phyloP scores from a whole-genome alignment of 169 alveolate genomes.

The Cryptosporidium xiaoi region DNA sequence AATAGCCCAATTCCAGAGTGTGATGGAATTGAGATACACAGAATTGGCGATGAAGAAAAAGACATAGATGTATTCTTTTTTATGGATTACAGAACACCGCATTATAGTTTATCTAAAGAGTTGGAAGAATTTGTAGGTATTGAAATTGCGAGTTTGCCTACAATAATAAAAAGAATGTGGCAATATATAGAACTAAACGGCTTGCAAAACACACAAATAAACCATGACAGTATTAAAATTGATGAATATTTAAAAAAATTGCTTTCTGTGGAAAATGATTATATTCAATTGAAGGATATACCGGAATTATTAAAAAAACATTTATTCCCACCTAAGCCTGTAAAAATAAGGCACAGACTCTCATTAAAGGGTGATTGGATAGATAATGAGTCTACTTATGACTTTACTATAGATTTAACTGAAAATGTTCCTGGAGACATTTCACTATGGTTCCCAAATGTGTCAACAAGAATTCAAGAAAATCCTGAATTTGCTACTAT shows the following conservation, averaged over 20 bases:
- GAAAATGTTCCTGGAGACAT: slow-evolving; percentile 71
- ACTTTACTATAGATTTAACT: slow-evolving; percentile 62
- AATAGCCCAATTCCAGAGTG: slow-evolving; percentile 76
- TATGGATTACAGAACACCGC: slow-evolving; percentile 75
- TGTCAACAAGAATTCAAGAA: slow-evolving; percentile 67
- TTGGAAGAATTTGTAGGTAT: slow-evolving; percentile 74
- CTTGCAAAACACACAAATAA: slow-evolving; percentile 72
- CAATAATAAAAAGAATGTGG: slow-evolving; percentile 75
- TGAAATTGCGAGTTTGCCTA: slow-evolving; percentile 67
- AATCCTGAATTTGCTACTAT: slow-evolving; percentile 51
- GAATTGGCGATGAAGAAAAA: slow-evolving; percentile 73
- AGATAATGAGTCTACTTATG: slow-evolving; percentile 71
- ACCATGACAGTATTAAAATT: slow-evolving; percentile 33
- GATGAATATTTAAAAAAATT: slow-evolving; percentile 21
- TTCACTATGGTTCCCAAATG: slow-evolving; percentile 59
- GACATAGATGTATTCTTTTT: slow-evolving; percentile 73
- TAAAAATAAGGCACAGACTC: slow-evolving; percentile 30
- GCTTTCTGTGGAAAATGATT: slow-evolving; percentile 3
- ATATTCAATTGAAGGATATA: slow-evolving; percentile 35
- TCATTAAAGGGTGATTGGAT: slow-evolving; percentile 70
- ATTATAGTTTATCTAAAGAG: slow-evolving; percentile 67
- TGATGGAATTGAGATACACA: slow-evolving; percentile 77
- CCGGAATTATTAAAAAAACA: slow-evolving; percentile 54
- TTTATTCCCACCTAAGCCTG: slow-evolving; percentile 61
- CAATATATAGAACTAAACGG: slow-evolving; percentile 72